Evolutionary conservation across 2,329 filamentous ascomycete genomes (phyloP).

Genomic region (Exophiala lecanii-corni): DNA sequence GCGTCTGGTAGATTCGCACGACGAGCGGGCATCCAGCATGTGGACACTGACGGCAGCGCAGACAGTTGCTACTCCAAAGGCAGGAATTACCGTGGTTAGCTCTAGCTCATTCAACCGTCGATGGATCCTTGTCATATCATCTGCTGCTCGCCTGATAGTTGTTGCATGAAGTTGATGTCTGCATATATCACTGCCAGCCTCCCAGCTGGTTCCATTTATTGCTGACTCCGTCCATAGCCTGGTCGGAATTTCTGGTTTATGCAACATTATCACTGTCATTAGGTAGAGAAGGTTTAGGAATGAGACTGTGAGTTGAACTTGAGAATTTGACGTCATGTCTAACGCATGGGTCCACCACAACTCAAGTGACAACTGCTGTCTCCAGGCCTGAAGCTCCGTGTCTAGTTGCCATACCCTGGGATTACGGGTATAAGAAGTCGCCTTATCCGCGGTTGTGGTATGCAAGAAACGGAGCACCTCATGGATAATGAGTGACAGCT

Average conservation of each 20-base stretch:
- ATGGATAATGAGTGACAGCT: slow-evolving; percentile 3
- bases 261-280: slow-evolving; percentile 6
- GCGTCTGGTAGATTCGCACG: not conserved
- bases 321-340: slow-evolving; percentile 1
- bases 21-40: slow-evolving; percentile 5
- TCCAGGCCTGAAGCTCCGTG: slow-evolving; percentile 5
- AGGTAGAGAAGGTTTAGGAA: slow-evolving; percentile 1
- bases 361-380: slow-evolving; percentile 1
- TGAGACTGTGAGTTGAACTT: not conserved
- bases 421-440: not conserved
- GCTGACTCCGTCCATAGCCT: slow-evolving; percentile 2
- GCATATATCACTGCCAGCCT: slow-evolving; percentile 2
- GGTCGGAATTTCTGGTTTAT: slow-evolving; percentile 5
- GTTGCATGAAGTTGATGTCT: slow-evolving; percentile 3
- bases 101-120: not conserved
- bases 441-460: not conserved
- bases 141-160: slow-evolving; percentile 2
- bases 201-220: not conserved
- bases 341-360: slow-evolving; percentile 3
- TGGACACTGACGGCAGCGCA: slow-evolving; percentile 9
- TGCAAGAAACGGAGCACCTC: slow-evolving; percentile 3
- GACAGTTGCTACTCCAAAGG: slow-evolving; percentile 1
- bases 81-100: slow-evolving; percentile 3
- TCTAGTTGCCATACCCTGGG: slow-evolving; percentile 5
- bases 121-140: slow-evolving; percentile 7